These are phyloP conservation scores for Kuraishia molischiana DNA, from an alignment of 805 yeast species.

Conservation along the genomic window DNA sequence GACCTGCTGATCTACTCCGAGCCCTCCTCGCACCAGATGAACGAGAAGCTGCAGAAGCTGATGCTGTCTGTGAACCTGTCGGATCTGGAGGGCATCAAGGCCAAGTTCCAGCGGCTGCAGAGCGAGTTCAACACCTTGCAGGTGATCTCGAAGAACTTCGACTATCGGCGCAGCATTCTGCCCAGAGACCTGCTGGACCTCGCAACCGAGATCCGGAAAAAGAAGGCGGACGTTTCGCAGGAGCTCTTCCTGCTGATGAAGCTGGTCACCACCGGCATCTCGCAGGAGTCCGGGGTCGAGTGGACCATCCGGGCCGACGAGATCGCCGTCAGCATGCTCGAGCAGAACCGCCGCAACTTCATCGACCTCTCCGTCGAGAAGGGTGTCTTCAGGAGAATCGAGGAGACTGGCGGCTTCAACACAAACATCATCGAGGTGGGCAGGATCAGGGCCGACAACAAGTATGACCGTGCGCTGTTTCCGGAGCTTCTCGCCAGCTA, in stretches of 20 bases:
- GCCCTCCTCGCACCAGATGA: constrained; percentile 49
- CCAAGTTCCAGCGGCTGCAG: constrained; percentile 40
- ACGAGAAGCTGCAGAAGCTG: constrained; percentile 55
- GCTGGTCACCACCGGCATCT: constrained; percentile 16
- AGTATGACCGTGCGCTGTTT: constrained; percentile 44
- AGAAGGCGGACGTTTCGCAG: constrained; percentile 24
- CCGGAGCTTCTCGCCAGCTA: constrained; percentile 64
- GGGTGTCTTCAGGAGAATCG: constrained; percentile 51
- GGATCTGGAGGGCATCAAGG: constrained; percentile 40
- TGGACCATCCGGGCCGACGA: constrained; percentile 62
- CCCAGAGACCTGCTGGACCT: constrained; percentile 38
- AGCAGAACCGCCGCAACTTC: constrained; percentile 49
- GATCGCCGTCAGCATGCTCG: constrained; percentile 60
- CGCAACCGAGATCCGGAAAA: constrained; percentile 23
- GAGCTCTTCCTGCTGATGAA: constrained; percentile 36
- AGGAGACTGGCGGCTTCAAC: constrained; percentile 58
- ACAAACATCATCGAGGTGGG: constrained; percentile 48
- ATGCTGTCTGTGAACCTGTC: constrained; percentile 62
- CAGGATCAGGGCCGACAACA: constrained; percentile 60
- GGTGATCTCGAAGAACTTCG: constrained; percentile 33
- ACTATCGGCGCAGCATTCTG: constrained; percentile 36
- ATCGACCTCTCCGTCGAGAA: constrained; percentile 60
- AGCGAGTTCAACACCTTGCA: constrained; percentile 30
- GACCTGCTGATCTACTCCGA: constrained; percentile 66
- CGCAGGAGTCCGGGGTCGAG: constrained; percentile 30